Percentiles rank a stretch among this genome's conserved stretches.
Conservation (phyloP, 1,139 yeast genomes). For the Candida pseudocylindracea region DNA sequence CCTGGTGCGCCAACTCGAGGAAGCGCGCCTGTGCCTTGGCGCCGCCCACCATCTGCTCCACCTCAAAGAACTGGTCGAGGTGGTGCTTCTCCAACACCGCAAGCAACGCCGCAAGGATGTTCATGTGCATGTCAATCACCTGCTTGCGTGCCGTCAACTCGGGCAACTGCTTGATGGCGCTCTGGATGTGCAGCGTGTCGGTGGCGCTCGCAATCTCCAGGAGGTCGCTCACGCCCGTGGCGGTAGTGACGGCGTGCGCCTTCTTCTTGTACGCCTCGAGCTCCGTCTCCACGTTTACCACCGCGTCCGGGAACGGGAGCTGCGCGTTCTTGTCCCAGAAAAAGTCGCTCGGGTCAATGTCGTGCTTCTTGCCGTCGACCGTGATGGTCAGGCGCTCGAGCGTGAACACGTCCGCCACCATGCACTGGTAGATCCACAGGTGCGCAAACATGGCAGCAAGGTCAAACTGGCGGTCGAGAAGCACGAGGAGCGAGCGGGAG, state of each 20-base stretch:
- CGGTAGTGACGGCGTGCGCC: conserved; percentile 66
- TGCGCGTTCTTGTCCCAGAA: conserved; percentile 77
- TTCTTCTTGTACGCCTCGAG: conserved; percentile 63
- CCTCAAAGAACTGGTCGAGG: conserved; percentile 77
- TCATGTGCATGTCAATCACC: conserved; percentile 92
- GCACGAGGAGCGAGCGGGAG: conserved; percentile 54
- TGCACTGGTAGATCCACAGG: conserved; percentile 94
- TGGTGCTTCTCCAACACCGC: conserved; percentile 70
- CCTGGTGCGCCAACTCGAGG: conserved; percentile 26
- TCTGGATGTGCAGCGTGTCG: conserved; percentile 62
- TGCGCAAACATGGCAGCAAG: conserved; percentile 87
- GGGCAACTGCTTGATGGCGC: conserved; percentile 82
- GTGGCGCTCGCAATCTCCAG: conserved; percentile 38
- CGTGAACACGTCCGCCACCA: conserved; percentile 81
- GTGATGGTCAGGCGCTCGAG: conserved; percentile 55
- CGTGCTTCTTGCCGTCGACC: conserved; percentile 33
- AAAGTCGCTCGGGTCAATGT: conserved; percentile 79
- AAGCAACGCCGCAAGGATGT: conserved; percentile 66
- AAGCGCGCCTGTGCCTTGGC: conserved; percentile 39
- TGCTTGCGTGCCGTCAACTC: conserved; percentile 76
- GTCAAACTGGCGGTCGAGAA: conserved; percentile 78
- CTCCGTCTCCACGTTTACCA: conserved; percentile 80
- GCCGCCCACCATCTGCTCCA: conserved; percentile 58
- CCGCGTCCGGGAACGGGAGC: conserved; percentile 93
- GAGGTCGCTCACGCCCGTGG: conserved; percentile 50